These are phyloP conservation scores for Psophocarpus tetragonolobus DNA, from an alignment of 306 rosid species.

Conservation along the genomic window DNA sequence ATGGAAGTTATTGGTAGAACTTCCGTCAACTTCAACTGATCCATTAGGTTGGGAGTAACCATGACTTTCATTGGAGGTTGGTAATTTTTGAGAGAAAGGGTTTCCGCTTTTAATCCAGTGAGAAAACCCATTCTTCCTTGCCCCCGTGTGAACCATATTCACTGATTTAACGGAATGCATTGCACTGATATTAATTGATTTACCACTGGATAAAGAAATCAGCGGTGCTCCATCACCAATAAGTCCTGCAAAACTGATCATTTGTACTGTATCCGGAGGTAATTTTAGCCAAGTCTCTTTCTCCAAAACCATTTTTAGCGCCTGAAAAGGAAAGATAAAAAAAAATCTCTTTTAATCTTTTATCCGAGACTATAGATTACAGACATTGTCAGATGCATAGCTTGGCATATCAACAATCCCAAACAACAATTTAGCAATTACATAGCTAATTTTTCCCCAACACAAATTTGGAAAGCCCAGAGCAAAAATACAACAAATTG, in stretches of 20 bases:
- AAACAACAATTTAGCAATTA: slow-evolving; percentile 30
- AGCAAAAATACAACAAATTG: neutral
- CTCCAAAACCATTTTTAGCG: slow-evolving; percentile 96
- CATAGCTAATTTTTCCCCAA: slow-evolving; percentile 14
- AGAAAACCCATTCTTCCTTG: slow-evolving; percentile 70
- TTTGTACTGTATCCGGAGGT: slow-evolving; percentile 81
- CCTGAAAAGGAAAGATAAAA: slow-evolving; percentile 54
- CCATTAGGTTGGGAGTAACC: slow-evolving; percentile 55
- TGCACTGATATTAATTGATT: slow-evolving; percentile 46
- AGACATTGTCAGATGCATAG: slow-evolving; percentile 17
- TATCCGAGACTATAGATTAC: neutral
- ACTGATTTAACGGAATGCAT: slow-evolving; percentile 51
- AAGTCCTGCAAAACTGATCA: slow-evolving; percentile 94
- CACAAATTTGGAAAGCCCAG: neutral
- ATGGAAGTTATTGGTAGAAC: slow-evolving; percentile 39
- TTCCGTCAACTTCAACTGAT: slow-evolving; percentile 58
- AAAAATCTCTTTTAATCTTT: slow-evolving; percentile 17
- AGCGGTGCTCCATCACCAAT: slow-evolving; percentile 96
- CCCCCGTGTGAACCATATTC: slow-evolving; percentile 48
- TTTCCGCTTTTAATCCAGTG: slow-evolving; percentile 78
- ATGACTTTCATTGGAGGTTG: slow-evolving; percentile 60
- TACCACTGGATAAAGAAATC: slow-evolving; percentile 59
- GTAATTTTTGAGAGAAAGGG: slow-evolving; percentile 69
- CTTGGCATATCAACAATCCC: slow-evolving; percentile 23
- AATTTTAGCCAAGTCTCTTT: slow-evolving; percentile 78